These are phyloP conservation scores for Sabuloglossum arenarium DNA, from an alignment of 495 filamentous ascomycete species.

Conservation along the genomic window DNA sequence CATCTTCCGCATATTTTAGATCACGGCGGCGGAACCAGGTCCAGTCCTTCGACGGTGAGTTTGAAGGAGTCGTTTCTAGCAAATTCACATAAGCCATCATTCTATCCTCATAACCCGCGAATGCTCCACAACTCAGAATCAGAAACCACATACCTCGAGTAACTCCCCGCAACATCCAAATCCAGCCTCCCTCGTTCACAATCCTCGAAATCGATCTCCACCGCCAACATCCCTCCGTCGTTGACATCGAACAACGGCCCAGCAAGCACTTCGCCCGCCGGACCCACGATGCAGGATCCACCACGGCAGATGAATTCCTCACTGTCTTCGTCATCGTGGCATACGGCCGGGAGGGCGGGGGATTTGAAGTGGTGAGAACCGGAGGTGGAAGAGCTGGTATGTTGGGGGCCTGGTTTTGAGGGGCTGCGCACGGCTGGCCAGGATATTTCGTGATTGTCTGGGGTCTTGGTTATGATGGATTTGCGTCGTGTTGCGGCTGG, in stretches of 20 bases:
- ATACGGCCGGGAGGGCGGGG: background rate
- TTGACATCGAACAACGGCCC: conserved; percentile 76
- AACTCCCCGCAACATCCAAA: conserved; percentile 23
- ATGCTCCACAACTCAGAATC: background rate
- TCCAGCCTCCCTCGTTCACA: conserved; percentile 40
- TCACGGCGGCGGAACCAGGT: conserved; percentile 1
- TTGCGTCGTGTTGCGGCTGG: conserved; percentile 4
- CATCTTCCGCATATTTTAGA: too few species aligned
- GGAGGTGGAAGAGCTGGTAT: background rate
- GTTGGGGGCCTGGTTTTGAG: background rate
- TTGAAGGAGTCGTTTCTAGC: conserved; percentile 3
- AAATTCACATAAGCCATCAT: background rate
- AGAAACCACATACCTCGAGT: conserved; percentile 14
- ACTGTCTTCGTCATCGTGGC: conserved; percentile 11
- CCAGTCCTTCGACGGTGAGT: conserved; percentile 2
- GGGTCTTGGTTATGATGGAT: conserved; percentile 20
- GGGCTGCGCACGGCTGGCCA: conserved; percentile 18
- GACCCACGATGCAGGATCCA: conserved; percentile 65
- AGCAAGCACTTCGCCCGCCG: conserved; percentile 52
- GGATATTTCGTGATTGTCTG: conserved; percentile 30
- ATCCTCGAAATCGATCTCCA: conserved; percentile 39
- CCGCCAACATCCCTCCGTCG: conserved; percentile 28
- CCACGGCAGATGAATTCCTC: conserved; percentile 40
- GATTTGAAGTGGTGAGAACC: background rate
- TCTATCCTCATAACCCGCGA: too few species aligned